Evolutionary conservation across 805 yeast species (phyloP), one percentile per base, ranked within the genome.

Genomic region (Allodekkera sacchari): DNA sequence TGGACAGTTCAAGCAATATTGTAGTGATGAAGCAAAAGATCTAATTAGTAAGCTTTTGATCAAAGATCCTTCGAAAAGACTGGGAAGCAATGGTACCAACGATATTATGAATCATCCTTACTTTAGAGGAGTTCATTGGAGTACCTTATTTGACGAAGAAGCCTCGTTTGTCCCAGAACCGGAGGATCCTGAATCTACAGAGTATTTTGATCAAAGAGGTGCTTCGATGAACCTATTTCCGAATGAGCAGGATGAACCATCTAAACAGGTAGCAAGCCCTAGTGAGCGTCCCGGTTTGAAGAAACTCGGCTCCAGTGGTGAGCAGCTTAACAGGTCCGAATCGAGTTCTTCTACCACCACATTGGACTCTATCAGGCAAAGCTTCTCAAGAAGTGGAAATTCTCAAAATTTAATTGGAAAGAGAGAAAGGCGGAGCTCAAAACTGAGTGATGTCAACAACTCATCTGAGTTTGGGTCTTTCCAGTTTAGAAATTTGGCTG

Each of bases 121-220:
- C 50, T 87, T 92, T 50, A 57, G 63, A 15, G 77, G 66, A 1
- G 68, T 83, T 7, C 63, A 79, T 35, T 92, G 98, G 97, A 73
- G 66, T 12, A 61, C 64, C 2, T 63, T 92, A 12, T 83, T 77
- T 48, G 63, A 63, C 12, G 81, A 74, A 32, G 80, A 74, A 22
- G 87, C 92, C 0, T 74, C 94, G 0, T 92, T 92, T 58, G 76
- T 87, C 6, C 99, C 99, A 0, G 60, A 61, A 9, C 60, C 72
- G 7, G 83, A 77, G 6, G 70, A 84, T 44, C 95, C 96, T 0
- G 94, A 83, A 46, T 77, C 77, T 29, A 88, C 96, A 0, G 94
- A 85, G 32, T 89, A 92, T 50, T 92, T 89, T 55, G 98, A 92
- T 46, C 44, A 68, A 4, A 71, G 98, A 46, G 98, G 98, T 4